Conservation (phyloP, 495 filamentous ascomycete species). For the Neurospora pannonica region DNA sequence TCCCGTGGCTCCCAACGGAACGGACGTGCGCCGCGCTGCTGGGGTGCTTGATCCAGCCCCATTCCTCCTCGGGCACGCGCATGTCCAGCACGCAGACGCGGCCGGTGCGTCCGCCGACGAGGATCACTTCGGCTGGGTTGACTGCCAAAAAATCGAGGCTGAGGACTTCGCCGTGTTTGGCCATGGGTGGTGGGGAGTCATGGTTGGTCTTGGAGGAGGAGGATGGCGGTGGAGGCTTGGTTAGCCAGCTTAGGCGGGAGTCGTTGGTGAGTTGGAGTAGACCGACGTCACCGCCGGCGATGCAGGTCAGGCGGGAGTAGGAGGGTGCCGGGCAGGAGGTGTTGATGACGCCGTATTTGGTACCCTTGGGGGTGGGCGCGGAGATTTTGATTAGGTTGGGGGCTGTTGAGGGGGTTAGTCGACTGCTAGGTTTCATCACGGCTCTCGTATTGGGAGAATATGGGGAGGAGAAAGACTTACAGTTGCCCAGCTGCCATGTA, state of each 20-base stretch:
- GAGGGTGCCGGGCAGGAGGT: slow-evolving; percentile 12
- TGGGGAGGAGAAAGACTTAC: background rate
- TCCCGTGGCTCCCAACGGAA: slow-evolving; percentile 19
- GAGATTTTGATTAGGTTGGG: background rate
- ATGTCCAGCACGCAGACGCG: slow-evolving; percentile 23
- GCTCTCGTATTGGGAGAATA: background rate
- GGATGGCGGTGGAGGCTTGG: background rate
- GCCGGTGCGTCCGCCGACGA: slow-evolving; percentile 29
- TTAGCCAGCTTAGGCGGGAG: slow-evolving; percentile 6
- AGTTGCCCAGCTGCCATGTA: slow-evolving; percentile 2
- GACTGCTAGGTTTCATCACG: background rate
- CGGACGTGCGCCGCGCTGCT: slow-evolving; percentile 24
- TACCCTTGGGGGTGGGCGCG: background rate
- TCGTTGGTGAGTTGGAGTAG: slow-evolving; percentile 8
- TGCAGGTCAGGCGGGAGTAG: slow-evolving; percentile 12
- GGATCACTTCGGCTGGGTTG: slow-evolving; percentile 17
- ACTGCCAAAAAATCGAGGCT: slow-evolving; percentile 19
- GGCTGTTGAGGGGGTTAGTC: background rate
- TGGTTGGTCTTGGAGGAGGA: background rate
- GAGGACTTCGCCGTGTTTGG: slow-evolving; percentile 12
- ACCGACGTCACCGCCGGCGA: slow-evolving; percentile 25
- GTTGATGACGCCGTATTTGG: background rate
- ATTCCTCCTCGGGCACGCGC: slow-evolving; percentile 12
- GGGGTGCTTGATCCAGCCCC: slow-evolving; percentile 18
- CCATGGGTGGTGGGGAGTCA: background rate